Percentiles rank a stretch among this genome's conserved stretches.
phyloP scores from a whole-genome alignment of 2,329 filamentous ascomycete species.

The Aspergillus sp. region DNA sequence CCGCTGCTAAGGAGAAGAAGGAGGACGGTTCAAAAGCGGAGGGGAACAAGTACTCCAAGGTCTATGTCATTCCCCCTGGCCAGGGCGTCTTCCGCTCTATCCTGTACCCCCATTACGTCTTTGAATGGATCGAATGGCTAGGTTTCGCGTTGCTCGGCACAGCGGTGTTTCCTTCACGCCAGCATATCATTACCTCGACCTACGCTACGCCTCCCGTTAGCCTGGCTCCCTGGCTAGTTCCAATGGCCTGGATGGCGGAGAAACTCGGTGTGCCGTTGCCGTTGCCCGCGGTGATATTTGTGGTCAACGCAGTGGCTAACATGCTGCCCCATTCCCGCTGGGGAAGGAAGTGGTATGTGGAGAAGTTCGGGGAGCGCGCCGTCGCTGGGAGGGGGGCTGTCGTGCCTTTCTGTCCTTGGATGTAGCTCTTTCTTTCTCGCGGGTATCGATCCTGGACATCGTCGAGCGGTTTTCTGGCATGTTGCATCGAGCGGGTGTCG shows the following conservation, averaged over 20 bases:
- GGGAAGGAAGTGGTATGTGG: slow-evolving; percentile 76
- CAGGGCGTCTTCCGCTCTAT: slow-evolving; percentile 74
- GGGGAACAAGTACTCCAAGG: slow-evolving; percentile 56
- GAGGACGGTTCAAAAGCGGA: slow-evolving; percentile 26
- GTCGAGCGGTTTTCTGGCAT: neutral
- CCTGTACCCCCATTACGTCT: slow-evolving; percentile 88
- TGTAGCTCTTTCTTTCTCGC: slow-evolving; percentile 15
- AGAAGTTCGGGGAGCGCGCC: slow-evolving; percentile 78
- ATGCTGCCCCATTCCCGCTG: slow-evolving; percentile 82
- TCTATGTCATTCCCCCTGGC: slow-evolving; percentile 75
- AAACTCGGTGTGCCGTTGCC: slow-evolving; percentile 41
- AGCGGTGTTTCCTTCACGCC: slow-evolving; percentile 19
- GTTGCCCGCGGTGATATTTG: slow-evolving; percentile 67
- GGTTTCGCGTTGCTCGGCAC: slow-evolving; percentile 64
- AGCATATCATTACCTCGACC: neutral
- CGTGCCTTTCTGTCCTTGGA: slow-evolving; percentile 45
- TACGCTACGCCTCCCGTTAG: slow-evolving; percentile 15
- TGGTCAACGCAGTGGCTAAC: slow-evolving; percentile 76
- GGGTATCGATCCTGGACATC: neutral
- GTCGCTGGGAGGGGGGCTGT: slow-evolving; percentile 67
- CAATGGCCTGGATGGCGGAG: slow-evolving; percentile 19
- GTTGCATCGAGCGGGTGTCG: no score
- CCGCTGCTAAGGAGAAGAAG: slow-evolving; percentile 25
- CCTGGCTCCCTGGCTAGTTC: slow-evolving; percentile 29
- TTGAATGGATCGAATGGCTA: slow-evolving; percentile 92